Base-by-base conservation (phyloP, 1,284 basidiomycete species). In the Tetrapyrgos nigripes region DNA sequence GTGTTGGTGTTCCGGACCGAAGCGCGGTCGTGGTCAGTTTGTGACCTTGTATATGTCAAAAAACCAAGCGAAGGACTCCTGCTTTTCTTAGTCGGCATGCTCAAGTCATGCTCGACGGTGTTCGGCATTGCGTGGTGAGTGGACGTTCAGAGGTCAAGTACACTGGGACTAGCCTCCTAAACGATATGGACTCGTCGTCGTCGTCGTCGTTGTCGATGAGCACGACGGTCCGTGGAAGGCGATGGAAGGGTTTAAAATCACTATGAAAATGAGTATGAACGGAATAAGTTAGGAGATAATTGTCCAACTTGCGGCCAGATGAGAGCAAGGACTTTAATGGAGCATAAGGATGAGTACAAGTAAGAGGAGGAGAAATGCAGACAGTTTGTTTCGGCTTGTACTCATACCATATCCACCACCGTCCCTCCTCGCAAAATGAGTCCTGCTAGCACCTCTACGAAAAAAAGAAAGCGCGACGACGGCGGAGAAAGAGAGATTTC, bases 391-490 rank as follows among this genome's bases (percentile, higher is more conserved):
- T 48, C 57, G 26, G 31, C 50, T 50, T 50, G 21, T 26, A 27
- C 55, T 43, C 45, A 24, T 48, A 54, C 60, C 26, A 59, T 47
- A 33, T 56, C 52, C 44, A 50, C 44, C 50, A 33, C 27, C 27
- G 19, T 28, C n/a, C 26, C 23, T 33, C 43, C 35, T 59, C 29
- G 8, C 43, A 33, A n/a, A 50, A 53, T 60, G 45, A 72, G 74
- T 70, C 67, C 66, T 35, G 60, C 63, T 50, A 71, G 71, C 58
- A 68, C 76, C 57, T 61, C 70, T 56, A 74, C 78, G 59, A 86
- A 84, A 77, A 90, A 91, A 73, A 82, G 88, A 66, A 91, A 90
- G 73, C 81, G 84, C 62, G 77, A 77, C 31, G 60, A 45, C 47
- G 73, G 70, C n/a, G 74, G 76, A 50, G 66, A 70, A 46, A 70